phyloP scores from a whole-genome alignment of 2,329 filamentous ascomycete species.

The Plenodomus lindquistii region DNA sequence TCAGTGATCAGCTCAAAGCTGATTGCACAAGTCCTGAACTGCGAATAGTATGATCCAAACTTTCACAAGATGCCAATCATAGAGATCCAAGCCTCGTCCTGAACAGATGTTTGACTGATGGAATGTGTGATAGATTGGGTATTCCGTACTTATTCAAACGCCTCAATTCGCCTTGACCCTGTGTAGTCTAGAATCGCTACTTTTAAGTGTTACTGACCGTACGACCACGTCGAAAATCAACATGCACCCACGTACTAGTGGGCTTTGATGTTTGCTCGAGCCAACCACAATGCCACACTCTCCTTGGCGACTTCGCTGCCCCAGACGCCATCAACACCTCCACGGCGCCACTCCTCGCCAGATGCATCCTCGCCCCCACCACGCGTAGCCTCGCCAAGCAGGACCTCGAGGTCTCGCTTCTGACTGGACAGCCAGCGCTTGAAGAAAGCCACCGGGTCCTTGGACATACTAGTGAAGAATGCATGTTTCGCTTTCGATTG shows the following conservation, averaged over 20 bases:
- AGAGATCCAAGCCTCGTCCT: background rate
- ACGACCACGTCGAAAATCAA: background rate
- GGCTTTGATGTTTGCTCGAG: conserved; percentile 41
- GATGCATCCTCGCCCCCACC: conserved; percentile 55
- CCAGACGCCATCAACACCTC: conserved; percentile 66
- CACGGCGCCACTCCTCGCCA: conserved; percentile 71
- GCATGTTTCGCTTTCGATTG: conserved; percentile 88
- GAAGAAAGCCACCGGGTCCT: conserved; percentile 83
- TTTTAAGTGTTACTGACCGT: background rate
- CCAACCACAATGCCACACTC: conserved; percentile 64
- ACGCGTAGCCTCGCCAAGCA: conserved; percentile 78
- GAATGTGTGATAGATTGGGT: conserved; percentile 15
- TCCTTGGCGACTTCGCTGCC: conserved; percentile 64
- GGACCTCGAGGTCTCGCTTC: conserved; percentile 84
- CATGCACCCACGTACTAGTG: conserved; percentile 18
- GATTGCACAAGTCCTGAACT: too few relatives aligned
- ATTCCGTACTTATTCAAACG: conserved; percentile 11
- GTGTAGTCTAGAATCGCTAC: background rate
- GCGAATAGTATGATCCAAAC: too few relatives aligned
- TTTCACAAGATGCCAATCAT: background rate
- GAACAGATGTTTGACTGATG: background rate
- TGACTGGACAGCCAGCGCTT: conserved; percentile 89
- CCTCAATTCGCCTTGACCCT: conserved; percentile 5
- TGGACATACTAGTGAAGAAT: conserved; percentile 78
- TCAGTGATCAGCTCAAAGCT: too few relatives aligned